Conservation (phyloP, 2,329 filamentous ascomycete species). For the Paecilomyces niveus region DNA sequence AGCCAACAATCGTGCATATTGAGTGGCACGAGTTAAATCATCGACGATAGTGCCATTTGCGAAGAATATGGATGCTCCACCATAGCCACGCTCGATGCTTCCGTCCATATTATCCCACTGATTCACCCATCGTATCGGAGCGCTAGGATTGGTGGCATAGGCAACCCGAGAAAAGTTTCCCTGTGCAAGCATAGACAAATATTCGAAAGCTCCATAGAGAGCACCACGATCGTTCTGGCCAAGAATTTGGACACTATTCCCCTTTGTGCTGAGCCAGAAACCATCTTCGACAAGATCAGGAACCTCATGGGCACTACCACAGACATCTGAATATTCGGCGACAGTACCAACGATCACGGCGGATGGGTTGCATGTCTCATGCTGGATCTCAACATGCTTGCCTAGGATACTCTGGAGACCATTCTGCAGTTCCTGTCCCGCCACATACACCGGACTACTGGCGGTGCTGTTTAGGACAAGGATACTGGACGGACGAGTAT, state of each 20-base stretch:
- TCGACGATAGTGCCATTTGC: constrained; percentile 47
- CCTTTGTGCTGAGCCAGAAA: constrained; percentile 51
- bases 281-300: constrained; percentile 37
- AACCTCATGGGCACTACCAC: constrained; percentile 10
- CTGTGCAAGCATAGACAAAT: constrained; percentile 58
- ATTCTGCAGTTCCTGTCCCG: constrained; percentile 51
- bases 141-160: constrained; percentile 50
- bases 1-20: constrained; percentile 60
- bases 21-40: constrained; percentile 52
- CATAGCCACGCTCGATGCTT: constrained; percentile 62
- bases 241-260: constrained; percentile 48
- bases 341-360: constrained; percentile 26
- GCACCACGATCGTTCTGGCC: constrained; percentile 61
- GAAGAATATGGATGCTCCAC: constrained; percentile 63
- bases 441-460: constrained; percentile 52
- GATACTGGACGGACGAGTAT: constrained; percentile 42
- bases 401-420: constrained; percentile 54
- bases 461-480: constrained; percentile 48
- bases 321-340: constrained; percentile 18
- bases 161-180: constrained; percentile 45
- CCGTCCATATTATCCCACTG: constrained; percentile 67
- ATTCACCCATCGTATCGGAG: constrained; percentile 62
- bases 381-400: constrained; percentile 33
- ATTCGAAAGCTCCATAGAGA: constrained; percentile 63
- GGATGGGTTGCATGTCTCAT: constrained; percentile 16